Evolutionary conservation across 768 basidiomycete genomes (phyloP).

Genomic region (Lactarius evosmus): DNA sequence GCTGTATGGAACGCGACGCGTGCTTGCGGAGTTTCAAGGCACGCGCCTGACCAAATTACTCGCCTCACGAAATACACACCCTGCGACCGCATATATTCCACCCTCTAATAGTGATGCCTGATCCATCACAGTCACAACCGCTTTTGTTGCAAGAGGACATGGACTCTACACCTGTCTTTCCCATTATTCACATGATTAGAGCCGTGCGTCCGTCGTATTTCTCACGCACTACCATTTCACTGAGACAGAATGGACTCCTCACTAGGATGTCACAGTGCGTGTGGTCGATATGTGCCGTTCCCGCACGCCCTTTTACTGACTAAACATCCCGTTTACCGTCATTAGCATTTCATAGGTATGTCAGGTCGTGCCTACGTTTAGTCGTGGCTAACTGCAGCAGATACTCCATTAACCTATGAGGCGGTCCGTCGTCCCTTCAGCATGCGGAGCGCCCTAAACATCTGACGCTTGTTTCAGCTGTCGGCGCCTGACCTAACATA

Average conservation of each 20-base stretch:
- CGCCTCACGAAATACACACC: no score
- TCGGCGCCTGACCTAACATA: conserved; percentile 87
- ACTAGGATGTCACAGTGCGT: conserved; percentile 22
- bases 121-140: conserved; percentile 32
- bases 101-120: conserved; percentile 5
- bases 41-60: conserved; percentile 2
- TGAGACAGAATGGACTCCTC: not conserved
- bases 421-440: conserved; percentile 48
- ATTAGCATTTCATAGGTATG: conserved; percentile 68
- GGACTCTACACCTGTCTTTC: conserved; percentile 65
- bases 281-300: not conserved
- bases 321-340: not conserved
- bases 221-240: not conserved
- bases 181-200: conserved; percentile 76
- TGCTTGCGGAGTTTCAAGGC: conserved; percentile 28
- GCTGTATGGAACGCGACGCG: conserved; percentile 21
- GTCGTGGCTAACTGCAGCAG: conserved; percentile 38
- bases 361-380: conserved; percentile 14
- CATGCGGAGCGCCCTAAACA: not conserved
- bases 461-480: conserved; percentile 45
- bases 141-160: conserved; percentile 51
- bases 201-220: conserved; percentile 41
- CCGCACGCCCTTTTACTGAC: conserved; percentile 3
- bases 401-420: conserved; percentile 81
- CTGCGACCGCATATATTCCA: not conserved